Conservation (phyloP, 108 stramenopile species). For the Poteriospumella lacustris region DNA sequence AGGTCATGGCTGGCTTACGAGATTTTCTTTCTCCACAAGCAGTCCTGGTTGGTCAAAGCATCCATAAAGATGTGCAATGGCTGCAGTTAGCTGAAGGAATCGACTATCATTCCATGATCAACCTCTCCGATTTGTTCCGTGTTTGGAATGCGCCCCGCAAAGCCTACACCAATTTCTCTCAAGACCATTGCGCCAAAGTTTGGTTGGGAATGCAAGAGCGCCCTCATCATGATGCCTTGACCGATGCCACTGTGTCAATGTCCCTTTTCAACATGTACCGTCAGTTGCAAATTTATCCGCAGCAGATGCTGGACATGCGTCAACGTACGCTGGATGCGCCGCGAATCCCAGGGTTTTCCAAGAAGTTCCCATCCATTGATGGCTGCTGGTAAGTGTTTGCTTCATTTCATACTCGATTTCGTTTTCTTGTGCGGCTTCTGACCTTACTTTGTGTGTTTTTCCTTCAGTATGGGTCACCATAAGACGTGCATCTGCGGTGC, state of each 20-base stretch:
- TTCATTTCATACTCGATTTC: too few species aligned
- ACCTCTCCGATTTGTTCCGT: neutral
- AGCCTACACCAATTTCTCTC: conserved; percentile 15
- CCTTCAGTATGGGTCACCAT: neutral
- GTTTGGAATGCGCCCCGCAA: conserved; percentile 3
- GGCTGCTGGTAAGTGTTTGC: conserved; percentile 15
- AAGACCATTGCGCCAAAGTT: conserved; percentile 24
- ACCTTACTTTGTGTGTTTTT: neutral
- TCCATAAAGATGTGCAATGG: conserved; percentile 29
- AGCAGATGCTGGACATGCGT: neutral
- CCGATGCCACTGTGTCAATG: conserved; percentile 13
- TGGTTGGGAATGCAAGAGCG: conserved; percentile 21
- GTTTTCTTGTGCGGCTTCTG: neutral
- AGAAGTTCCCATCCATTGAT: neutral
- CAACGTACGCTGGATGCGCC: neutral
- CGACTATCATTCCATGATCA: conserved; percentile 21
- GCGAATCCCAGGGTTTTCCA: neutral
- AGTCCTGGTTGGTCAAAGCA: conserved; percentile 21
- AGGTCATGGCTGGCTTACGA: neutral
- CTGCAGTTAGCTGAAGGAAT: conserved; percentile 10
- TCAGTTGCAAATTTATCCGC: neutral
- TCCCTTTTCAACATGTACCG: conserved; percentile 14
- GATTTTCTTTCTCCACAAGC: neutral
- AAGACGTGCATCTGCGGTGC: conserved; percentile 23
- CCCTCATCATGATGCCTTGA: conserved; percentile 16